Evolutionary conservation across 495 filamentous ascomycete genomes (phyloP), one percentile per base, ranked within the genome.

Genomic region (Bacidia rubella): DNA sequence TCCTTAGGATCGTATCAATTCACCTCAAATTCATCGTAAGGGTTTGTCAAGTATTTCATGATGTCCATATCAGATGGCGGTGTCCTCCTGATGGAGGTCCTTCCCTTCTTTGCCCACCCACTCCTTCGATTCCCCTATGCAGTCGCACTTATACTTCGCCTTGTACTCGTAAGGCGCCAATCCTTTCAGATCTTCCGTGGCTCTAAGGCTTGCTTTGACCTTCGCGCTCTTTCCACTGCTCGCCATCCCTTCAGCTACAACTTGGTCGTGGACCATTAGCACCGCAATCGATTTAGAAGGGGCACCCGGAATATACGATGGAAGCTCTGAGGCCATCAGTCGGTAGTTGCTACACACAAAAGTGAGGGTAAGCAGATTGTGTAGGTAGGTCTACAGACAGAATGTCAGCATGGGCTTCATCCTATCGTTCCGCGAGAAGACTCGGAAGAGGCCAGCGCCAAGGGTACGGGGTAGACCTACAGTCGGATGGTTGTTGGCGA

Each of bases 401-500:
- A n/a, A n/a, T n/a, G n/a, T n/a, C n/a, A n/a, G n/a, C n/a, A n/a
- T n/a, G n/a, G n/a, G n/a, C n/a, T n/a, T n/a, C n/a, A n/a, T n/a
- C n/a, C n/a, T n/a, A n/a, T n/a, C n/a, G n/a, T n/a, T n/a, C n/a
- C n/a, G n/a, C n/a, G n/a, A n/a, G n/a, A n/a, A n/a, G n/a, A n/a
- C n/a, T n/a, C n/a, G n/a, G n/a, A n/a, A n/a, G n/a, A n/a, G n/a
- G n/a, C n/a, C n/a, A n/a, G n/a, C n/a, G n/a, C n/a, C n/a, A n/a
- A n/a, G n/a, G n/a, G n/a, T n/a, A n/a, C n/a, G n/a, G n/a, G n/a
- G n/a, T n/a, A n/a, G n/a, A 44, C 64, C 65, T 64, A 78, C 75
- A 3, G 70, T 85, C 1, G 92, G 90, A 56, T 97, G 90, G 19
- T 85, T 86, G 62, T 85, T 88, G 1, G 92, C 92, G 63, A 85